Evolutionary conservation across 805 yeast genomes (phyloP), one percentile per base, ranked within the genome.

Genomic region (Teunomyces stri): DNA sequence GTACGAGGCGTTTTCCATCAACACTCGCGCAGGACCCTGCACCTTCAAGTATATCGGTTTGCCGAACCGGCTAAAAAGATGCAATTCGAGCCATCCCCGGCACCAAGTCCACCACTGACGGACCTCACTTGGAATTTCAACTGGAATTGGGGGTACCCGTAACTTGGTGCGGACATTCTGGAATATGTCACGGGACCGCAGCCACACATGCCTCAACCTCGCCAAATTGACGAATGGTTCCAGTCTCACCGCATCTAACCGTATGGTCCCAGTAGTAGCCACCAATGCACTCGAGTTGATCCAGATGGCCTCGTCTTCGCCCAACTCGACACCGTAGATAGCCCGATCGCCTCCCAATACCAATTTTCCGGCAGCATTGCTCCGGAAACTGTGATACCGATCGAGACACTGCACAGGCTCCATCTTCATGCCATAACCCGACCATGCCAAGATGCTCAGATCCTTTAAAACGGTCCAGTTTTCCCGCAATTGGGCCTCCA

Each of bases 391-490:
- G 49, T 50, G 22, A 59, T 55, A 57, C 58, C 67, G 48, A 33
- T 42, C 52, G 21, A 56, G 49, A 6, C 58, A 40, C 11, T 45
- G 43, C 10, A 45, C 29, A 10, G 62, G 59, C 27, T 41, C 29
- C 28, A 67, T 43, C 27, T 62, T 51, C 16, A 74, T 51, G 40
- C 62, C 57, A 42, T 64, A 69, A 0, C 79, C 82, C 0, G 76
- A 62, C 81, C 81, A 78, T 5, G 80, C 79, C 10, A 76, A 61
- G 9, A 78, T 49, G 44, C 60, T 61, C 11, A 64, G 60, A 41
- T 66, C 66, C 28, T 62, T 68, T 16, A 68, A 51, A 13, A 76
- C 60, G 5, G 55, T 55, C 83, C 83, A 79, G 43, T 65, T 66
- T 22, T 66, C 61, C 5, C 68, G 53, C 15, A 13, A 25, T 18